A percentile compares a stretch with the other conserved stretches of the same genome.
Evolutionary conservation across 208 protist genomes (phyloP).

Genomic region (Acanthamoeba healyi): DNA sequence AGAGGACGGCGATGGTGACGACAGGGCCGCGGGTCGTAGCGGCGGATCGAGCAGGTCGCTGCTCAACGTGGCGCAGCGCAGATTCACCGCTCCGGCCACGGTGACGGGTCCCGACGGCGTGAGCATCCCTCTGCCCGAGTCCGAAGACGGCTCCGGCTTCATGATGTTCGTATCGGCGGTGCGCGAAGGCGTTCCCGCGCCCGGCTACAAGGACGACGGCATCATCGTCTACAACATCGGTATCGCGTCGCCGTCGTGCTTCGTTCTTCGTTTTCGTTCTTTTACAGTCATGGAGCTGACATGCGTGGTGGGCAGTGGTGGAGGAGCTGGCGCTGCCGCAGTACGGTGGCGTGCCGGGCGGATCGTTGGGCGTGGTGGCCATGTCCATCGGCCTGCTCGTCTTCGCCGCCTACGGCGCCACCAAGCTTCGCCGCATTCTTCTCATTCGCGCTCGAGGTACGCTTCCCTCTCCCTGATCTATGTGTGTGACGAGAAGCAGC

Average conservation of each 20-base stretch:
- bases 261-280: background rate
- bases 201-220: background rate
- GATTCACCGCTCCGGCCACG: background rate
- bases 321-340: background rate
- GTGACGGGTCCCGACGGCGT: background rate
- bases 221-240: background rate
- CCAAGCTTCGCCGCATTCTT: background rate
- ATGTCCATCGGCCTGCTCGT: background rate
- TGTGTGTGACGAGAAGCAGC: too few relatives aligned
- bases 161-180: background rate
- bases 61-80: slow-evolving; percentile 5
- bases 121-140: background rate
- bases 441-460: background rate
- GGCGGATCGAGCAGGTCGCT: background rate
- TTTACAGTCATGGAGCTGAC: background rate
- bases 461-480: background rate
- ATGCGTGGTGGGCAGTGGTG: slow-evolving; percentile 4
- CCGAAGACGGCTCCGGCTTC: background rate
- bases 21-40: background rate
- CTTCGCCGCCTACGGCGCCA: background rate
- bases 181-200: background rate
- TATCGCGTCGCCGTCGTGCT: background rate
- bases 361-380: background rate
- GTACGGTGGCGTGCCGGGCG: slow-evolving; percentile 5
- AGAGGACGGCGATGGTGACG: background rate